These are phyloP conservation scores for Sporothrix protearum DNA, from an alignment of 2,329 filamentous ascomycete genomes.

Conservation along the genomic window DNA sequence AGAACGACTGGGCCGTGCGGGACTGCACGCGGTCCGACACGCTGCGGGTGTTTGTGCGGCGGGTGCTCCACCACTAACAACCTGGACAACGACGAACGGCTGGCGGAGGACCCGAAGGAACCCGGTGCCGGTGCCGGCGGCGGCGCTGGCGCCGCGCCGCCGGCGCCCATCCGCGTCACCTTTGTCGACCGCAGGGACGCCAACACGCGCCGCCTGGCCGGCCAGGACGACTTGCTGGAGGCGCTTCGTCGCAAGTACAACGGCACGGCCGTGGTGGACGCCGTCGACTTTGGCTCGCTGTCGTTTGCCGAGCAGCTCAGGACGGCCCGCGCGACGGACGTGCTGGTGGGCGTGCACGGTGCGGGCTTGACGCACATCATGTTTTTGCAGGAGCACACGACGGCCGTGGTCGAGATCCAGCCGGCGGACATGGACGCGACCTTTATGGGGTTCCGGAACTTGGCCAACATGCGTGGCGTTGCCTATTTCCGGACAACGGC, in stretches of 20 bases:
- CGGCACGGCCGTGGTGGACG: constrained; percentile 32
- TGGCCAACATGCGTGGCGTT: constrained; percentile 39
- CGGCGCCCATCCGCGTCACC: constrained; percentile 32
- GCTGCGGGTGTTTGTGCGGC: constrained; percentile 35
- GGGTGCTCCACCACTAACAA: constrained; percentile 36
- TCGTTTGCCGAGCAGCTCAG: constrained; percentile 39
- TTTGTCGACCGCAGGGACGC: constrained; percentile 37
- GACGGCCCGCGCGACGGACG: constrained; percentile 38
- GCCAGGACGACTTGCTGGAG: constrained; percentile 33
- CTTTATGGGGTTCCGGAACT: constrained; percentile 42
- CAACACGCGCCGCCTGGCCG: constrained; percentile 33
- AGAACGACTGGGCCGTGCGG: constrained; percentile 39
- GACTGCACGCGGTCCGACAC: constrained; percentile 35
- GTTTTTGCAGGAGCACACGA: constrained; percentile 37
- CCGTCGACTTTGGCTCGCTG: constrained; percentile 39
- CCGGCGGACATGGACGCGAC: constrained; percentile 36
- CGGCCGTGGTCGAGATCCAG: constrained; percentile 43
- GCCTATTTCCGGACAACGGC: constrained; percentile 40
- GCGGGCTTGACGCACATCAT: constrained; percentile 43
- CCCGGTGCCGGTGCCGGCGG: background rate
- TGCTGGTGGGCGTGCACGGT: constrained; percentile 44
- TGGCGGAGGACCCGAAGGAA: background rate
- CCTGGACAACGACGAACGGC: background rate
- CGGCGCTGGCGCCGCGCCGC: too few relatives aligned
- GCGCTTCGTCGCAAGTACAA: constrained; percentile 31